Percentiles rank a stretch among this genome's conserved stretches.
phyloP scores from a whole-genome alignment of 2,329 filamentous ascomycete species.

The Colletotrichum navitas region DNA sequence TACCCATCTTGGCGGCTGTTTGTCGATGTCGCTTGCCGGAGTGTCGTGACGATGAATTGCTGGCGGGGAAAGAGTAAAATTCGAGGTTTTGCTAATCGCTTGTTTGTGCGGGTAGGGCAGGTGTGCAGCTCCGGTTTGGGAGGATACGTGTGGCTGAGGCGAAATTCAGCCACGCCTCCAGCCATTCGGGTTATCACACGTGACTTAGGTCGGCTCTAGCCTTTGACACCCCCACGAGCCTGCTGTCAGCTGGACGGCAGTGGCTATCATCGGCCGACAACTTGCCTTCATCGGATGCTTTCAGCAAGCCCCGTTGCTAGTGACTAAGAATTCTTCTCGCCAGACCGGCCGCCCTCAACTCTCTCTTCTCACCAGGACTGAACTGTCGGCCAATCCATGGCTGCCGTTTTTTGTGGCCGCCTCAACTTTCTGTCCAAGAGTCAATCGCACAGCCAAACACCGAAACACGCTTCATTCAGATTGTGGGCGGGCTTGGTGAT shows the following conservation, averaged over 20 bases:
- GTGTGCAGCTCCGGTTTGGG: conserved; percentile 14
- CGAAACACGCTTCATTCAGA: conserved; percentile 37
- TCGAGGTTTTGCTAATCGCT: conserved; percentile 38
- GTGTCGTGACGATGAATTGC: conserved; percentile 43
- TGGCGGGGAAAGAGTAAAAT: conserved; percentile 30
- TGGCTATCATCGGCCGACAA: neutral
- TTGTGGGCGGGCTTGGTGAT: conserved; percentile 34
- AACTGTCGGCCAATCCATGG: neutral
- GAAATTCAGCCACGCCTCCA: conserved; percentile 22
- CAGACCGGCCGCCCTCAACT: neutral
- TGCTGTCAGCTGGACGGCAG: neutral
- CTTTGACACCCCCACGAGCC: too few relatives aligned
- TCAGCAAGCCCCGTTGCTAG: neutral
- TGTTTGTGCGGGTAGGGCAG: conserved; percentile 43
- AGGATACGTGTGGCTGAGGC: conserved; percentile 30
- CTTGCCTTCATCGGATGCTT: neutral
- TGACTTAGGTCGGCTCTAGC: conserved; percentile 12
- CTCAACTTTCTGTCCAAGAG: conserved; percentile 7
- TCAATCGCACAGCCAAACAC: conserved; percentile 20
- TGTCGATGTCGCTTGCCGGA: conserved; percentile 44
- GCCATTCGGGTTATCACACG: conserved; percentile 20
- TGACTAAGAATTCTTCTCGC: conserved; percentile 1
- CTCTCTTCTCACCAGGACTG: neutral
- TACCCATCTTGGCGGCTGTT: conserved; percentile 45
- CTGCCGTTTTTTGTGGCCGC: neutral